A percentile compares a stretch with the other conserved stretches of the same genome.
phyloP scores from a whole-genome alignment of 352 stramenopile species.

The Pythium rishiriense region DNA sequence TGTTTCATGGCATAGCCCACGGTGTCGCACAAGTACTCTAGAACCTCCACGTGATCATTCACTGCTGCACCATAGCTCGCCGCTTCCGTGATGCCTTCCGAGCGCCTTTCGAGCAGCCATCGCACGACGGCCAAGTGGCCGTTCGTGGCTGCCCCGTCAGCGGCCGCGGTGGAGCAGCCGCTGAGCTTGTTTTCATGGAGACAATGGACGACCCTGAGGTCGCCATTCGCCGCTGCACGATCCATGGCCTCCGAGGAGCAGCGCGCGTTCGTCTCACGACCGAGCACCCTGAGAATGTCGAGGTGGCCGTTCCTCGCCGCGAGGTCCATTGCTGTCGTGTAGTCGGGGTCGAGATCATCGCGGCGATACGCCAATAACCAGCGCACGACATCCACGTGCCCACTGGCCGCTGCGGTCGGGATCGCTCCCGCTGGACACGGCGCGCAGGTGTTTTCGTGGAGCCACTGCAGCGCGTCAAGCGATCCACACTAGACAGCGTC shows the following conservation, averaged over 20 bases:
- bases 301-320: constrained; percentile 21
- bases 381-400: constrained; percentile 12
- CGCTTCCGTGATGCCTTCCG: neutral
- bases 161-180: constrained; percentile 1
- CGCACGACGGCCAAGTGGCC: constrained; percentile 14
- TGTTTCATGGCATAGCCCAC: too few relatives aligned
- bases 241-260: constrained; percentile 26
- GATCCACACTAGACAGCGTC: constrained; percentile 1
- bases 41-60: neutral
- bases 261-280: neutral
- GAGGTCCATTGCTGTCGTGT: constrained; percentile 8
- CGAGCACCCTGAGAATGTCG: constrained; percentile 16
- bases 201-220: constrained; percentile 21
- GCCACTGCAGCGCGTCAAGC: constrained; percentile 15
- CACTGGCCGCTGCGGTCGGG: neutral
- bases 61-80: neutral
- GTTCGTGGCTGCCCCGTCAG: neutral
- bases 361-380: constrained; percentile 15
- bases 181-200: constrained; percentile 2
- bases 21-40: neutral
- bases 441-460: constrained; percentile 3
- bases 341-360: neutral
- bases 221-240: constrained; percentile 22
- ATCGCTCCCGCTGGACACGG: neutral
- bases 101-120: constrained; percentile 10